phyloP scores from a whole-genome alignment of 306 rosid species.

The Malus sieversii region DNA sequence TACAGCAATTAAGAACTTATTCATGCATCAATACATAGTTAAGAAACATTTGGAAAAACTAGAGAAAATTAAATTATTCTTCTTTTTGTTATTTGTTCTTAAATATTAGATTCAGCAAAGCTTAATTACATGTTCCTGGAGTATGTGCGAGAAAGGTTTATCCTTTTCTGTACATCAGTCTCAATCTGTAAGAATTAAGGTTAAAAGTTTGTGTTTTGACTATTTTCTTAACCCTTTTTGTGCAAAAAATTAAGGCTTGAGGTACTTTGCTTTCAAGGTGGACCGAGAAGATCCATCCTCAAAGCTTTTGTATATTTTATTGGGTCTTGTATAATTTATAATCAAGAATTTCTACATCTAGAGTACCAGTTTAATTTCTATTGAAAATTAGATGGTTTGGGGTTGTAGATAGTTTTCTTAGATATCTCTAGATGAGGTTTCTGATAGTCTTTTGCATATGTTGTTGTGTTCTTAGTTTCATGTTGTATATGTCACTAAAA shows the following conservation, averaged over 20 bases:
- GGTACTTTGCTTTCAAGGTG: not conserved
- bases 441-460: not conserved
- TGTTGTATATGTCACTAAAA: not conserved
- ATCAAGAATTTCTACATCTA: not conserved
- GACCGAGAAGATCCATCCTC: not conserved
- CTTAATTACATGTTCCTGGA: not conserved
- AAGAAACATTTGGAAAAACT: not conserved
- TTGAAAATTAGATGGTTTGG: not conserved
- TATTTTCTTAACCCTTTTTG: not conserved
- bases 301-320: not conserved
- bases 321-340: not conserved
- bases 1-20: not conserved
- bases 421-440: not conserved
- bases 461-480: not conserved
- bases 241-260: not conserved
- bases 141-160: not conserved
- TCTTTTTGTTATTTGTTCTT: too few species aligned
- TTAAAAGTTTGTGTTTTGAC: not conserved
- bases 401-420: not conserved
- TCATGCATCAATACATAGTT: not conserved
- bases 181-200: not conserved
- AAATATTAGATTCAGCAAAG: not conserved
- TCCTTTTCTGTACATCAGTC: not conserved
- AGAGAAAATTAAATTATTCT: not conserved
- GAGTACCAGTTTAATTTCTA: not conserved